phyloP scores from a whole-genome alignment of 2,329 filamentous ascomycete species.

The Emydomyces testavorans region DNA sequence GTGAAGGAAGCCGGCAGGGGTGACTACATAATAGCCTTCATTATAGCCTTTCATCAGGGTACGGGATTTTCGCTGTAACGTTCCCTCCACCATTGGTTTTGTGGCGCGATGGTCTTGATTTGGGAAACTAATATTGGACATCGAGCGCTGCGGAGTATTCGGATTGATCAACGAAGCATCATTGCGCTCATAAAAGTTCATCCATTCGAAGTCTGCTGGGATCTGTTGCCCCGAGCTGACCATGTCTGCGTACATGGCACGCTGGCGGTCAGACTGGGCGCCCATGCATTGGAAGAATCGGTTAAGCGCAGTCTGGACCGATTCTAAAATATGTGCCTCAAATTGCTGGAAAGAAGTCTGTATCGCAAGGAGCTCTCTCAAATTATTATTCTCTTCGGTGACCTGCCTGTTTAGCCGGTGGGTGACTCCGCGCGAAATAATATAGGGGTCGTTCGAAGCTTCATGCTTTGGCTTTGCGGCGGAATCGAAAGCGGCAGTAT shows the following conservation, averaged over 20 bases:
- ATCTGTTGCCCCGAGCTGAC: slow-evolving; percentile 64
- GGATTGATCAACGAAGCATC: slow-evolving; percentile 65
- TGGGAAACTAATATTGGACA: slow-evolving; percentile 67
- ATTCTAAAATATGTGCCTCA: slow-evolving; percentile 72
- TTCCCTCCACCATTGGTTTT: slow-evolving; percentile 73
- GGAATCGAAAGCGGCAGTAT: slow-evolving; percentile 69
- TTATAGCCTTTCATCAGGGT: slow-evolving; percentile 70
- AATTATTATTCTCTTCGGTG: slow-evolving; percentile 89
- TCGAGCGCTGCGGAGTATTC: slow-evolving; percentile 57
- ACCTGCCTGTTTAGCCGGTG: slow-evolving; percentile 84
- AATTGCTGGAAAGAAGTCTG: slow-evolving; percentile 83
- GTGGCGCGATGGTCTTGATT: slow-evolving; percentile 78
- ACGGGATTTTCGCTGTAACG: slow-evolving; percentile 79
- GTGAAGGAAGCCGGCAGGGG: slow-evolving; percentile 77
- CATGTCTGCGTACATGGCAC: slow-evolving; percentile 74
- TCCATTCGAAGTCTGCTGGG: slow-evolving; percentile 82
- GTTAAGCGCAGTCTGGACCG: slow-evolving; percentile 69
- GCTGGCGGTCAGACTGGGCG: slow-evolving; percentile 69
- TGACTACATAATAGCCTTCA: slow-evolving; percentile 80
- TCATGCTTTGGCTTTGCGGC: slow-evolving; percentile 55
- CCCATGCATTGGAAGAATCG: slow-evolving; percentile 72
- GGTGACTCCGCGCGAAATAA: slow-evolving; percentile 67
- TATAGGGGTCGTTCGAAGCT: slow-evolving; percentile 72
- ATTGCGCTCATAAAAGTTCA: slow-evolving; percentile 64
- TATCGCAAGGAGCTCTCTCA: slow-evolving; percentile 80